Evolutionary conservation across 495 filamentous ascomycete species (phyloP).

Genomic region (Alectoria sarmentosa): DNA sequence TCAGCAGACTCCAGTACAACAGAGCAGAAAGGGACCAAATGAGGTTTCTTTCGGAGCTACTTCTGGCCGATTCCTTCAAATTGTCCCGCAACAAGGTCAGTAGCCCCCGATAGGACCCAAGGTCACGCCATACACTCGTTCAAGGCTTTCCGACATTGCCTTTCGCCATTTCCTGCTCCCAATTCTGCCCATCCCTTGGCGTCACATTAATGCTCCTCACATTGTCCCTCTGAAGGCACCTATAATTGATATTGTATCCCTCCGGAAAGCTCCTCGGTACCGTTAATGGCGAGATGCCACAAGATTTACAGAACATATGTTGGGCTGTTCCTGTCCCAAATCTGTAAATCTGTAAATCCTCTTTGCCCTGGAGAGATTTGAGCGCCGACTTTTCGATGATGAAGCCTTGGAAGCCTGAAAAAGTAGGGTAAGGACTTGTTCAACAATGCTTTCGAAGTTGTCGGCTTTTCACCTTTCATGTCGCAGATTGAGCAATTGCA

Average conservation of each 20-base stretch:
- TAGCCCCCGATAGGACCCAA: not conserved
- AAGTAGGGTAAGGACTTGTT: not conserved
- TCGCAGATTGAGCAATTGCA: constrained; percentile 20
- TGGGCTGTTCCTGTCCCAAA: constrained; percentile 18
- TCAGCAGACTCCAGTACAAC: no score
- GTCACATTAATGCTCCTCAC: constrained; percentile 2
- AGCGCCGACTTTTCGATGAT: constrained; percentile 6
- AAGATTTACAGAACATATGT: constrained; percentile 20
- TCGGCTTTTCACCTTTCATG: constrained; percentile 15
- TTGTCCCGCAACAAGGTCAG: not conserved
- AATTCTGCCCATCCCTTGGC: constrained; percentile 18
- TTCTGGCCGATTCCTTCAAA: not conserved
- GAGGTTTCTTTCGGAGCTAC: not conserved
- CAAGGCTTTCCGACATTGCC: not conserved
- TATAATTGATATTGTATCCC: constrained; percentile 16
- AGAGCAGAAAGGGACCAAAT: not conserved
- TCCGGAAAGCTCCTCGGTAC: constrained; percentile 17
- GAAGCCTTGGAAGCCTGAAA: constrained; percentile 15
- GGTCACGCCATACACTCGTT: not conserved
- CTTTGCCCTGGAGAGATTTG: constrained; percentile 8
- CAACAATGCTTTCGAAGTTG: no score
- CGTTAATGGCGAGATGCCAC: constrained; percentile 18
- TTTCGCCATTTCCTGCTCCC: constrained; percentile 12
- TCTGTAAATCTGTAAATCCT: constrained; percentile 10
- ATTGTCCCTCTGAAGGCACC: constrained; percentile 7